Evolutionary conservation across 495 filamentous ascomycete species (phyloP), one percentile per base, ranked within the genome.

Genomic region (Penicillium atrosanguineum): DNA sequence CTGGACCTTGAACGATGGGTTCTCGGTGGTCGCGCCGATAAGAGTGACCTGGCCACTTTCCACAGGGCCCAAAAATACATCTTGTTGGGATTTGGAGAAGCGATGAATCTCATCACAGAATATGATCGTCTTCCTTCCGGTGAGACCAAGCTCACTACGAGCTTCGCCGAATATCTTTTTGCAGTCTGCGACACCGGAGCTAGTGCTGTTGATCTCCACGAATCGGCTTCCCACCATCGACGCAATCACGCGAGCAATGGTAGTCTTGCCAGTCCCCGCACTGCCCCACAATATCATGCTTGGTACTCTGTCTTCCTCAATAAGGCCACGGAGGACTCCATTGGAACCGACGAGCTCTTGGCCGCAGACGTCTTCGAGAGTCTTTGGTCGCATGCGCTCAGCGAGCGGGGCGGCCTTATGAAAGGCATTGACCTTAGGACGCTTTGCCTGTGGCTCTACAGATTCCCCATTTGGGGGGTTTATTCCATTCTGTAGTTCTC

Each of bases 31-130:
- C 23, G 94, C 94, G 23, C 91, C 94, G 56, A 97, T 95, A 38
- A 98, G 77, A 7, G 90, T 95, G 59, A 97, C 84, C 29, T 89
- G 87, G 8, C 94, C 94, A 9, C 87, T 86, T 63, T 98, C 94
- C 3, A 98, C 94, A 0, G 93, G 92, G 5, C 88, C 91, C 8
- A 98, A 70, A 58, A 97, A 97, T 2, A 96, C 89, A 72, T 98
- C 94, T 58, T 98, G 94, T 68, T 98, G 94, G 0, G 85, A 75
- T 66, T 96, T 97, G 44, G 83, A 88, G 74, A 97, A 97, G 5
- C 93, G 83, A 68, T 97, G 93, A 48, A 97, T 95, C 70, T 97
- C 93, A 69, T 97, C 93, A 73, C 93, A 97, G 70, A 97, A 98
- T 56, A 98, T 84, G 58, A 98, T 96, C 5, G 94, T 97, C 70